Base-by-base conservation (phyloP, 108 stramenopile species). In the Nitzschia sp. region DNA sequence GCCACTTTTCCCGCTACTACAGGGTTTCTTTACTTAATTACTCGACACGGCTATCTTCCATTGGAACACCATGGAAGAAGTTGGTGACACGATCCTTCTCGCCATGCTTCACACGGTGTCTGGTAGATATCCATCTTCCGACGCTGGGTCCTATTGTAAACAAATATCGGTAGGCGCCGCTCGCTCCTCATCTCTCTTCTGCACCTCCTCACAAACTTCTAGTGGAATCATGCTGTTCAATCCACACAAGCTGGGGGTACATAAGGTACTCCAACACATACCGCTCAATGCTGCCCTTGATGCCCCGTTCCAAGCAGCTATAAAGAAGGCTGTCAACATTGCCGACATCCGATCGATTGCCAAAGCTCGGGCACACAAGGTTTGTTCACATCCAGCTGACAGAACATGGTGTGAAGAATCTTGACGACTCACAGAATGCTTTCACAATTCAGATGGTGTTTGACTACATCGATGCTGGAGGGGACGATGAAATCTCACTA, bases 391-490 rank as follows among this genome's bases (percentile, higher is more conserved):
- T 22, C 22, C 1, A 29, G 20, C 7, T 22, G 5, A 56, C 15
- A 7, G 2, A 3, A 60, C 38, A 6, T 21, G 1, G 21, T n/a
- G 14, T 19, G 41, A 39, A 20, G 1, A 48, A 3, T 20, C n/a
- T 42, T 43, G 15, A 5, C 48, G 17, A 26, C 20, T 44, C 55
- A 21, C 25, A 11, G 67, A 14, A 20, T 48, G 6, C 7, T 1
- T 3, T 7, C 6, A 20, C 7, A n/a, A 0, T 41, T 24, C 43
- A 81, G 80, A 87, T 90, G 86, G 84, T 90, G 7, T 90, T 90
- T 61, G 88, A 90, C 63, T 90, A 90, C 61, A 78, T 90, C 24
- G 88, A 90, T 64, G 88, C 82, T 19, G 88, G 89, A 41, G 89
- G 83, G 1, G 89, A 90, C 59, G 89, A 90, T 59, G 89, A 90